phyloP scores from a whole-genome alignment of 164 flowering plant species.

The Macadamia tetraphylla region DNA sequence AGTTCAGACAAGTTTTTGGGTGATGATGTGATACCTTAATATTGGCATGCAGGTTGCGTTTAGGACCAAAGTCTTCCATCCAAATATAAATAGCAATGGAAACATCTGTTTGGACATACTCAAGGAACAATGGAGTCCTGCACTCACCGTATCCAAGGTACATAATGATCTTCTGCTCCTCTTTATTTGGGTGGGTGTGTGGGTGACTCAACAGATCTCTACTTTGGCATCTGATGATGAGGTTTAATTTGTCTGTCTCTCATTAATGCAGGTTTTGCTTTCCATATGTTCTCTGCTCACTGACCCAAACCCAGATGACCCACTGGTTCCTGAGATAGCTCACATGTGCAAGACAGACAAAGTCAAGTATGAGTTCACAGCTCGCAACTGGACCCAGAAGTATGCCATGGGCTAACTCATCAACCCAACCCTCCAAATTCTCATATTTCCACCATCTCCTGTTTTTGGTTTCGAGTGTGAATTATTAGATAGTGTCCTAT shows the following conservation, averaged over 20 bases:
- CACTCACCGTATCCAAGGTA: constrained; percentile 61
- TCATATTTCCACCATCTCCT: not conserved
- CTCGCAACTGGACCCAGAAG: constrained; percentile 64
- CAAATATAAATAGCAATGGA: constrained; percentile 58
- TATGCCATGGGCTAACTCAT: constrained; percentile 46
- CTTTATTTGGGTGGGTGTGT: not conserved
- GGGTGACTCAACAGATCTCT: too few species aligned
- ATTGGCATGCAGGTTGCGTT: constrained; percentile 39
- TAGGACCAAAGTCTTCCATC: constrained; percentile 55
- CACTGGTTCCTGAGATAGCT: constrained; percentile 67
- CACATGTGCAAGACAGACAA: constrained; percentile 62
- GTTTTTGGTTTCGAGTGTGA: too few species aligned
- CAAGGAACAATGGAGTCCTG: constrained; percentile 70
- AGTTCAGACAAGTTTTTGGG: too few species aligned
- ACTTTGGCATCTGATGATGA: not conserved
- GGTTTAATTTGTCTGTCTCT: not conserved
- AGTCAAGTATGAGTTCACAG: constrained; percentile 50
- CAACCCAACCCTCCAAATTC: not conserved
- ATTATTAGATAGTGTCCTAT: too few species aligned
- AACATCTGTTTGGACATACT: constrained; percentile 65
- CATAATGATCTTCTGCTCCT: not conserved
- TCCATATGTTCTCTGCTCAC: constrained; percentile 59
- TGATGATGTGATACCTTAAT: not conserved
- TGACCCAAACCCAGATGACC: constrained; percentile 67
- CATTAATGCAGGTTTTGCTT: constrained; percentile 40